Evolutionary conservation across 1,284 basidiomycete species (phyloP).

Genomic region (Caloboletus firmus): DNA sequence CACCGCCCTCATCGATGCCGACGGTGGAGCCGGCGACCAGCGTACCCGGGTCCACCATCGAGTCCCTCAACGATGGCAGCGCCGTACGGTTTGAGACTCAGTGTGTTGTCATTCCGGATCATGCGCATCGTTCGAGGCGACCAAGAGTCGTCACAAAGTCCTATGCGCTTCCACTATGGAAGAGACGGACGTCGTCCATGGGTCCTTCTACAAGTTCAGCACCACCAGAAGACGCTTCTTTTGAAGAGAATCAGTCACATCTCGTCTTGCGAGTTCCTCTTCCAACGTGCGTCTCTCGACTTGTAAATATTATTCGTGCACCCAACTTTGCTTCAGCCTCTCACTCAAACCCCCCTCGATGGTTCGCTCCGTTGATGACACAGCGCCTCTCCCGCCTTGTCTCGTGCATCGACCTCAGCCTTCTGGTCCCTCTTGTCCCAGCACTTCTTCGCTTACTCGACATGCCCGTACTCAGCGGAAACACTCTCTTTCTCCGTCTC

Average conservation of each 20-base stretch:
- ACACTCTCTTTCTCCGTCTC: conserved; percentile 19
- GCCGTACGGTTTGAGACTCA: conserved; percentile 65
- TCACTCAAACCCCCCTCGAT: conserved; percentile 38
- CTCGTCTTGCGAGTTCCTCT: conserved; percentile 59
- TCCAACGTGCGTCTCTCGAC: conserved; percentile 47
- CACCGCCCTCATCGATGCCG: conserved; percentile 13
- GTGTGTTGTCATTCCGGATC: conserved; percentile 66
- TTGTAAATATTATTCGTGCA: background rate
- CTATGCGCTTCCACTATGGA: conserved; percentile 64
- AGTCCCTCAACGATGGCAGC: conserved; percentile 23
- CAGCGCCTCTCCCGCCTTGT: conserved; percentile 43
- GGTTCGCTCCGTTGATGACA: conserved; percentile 32
- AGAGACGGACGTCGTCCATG: conserved; percentile 35
- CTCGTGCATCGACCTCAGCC: conserved; percentile 43
- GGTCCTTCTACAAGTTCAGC: conserved; percentile 24
- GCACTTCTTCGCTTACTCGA: conserved; percentile 1
- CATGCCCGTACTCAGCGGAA: conserved; percentile 11
- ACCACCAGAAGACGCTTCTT: background rate
- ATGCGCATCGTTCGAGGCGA: conserved; percentile 39
- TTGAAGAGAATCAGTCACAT: conserved; percentile 39
- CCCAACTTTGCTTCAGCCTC: conserved; percentile 33
- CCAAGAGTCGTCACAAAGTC: conserved; percentile 57
- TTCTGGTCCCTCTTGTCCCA: conserved; percentile 7
- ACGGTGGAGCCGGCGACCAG: background rate
- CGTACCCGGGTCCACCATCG: background rate